phyloP scores from a whole-genome alignment of 805 yeast species.

The Saccharomycopsis amapae region DNA sequence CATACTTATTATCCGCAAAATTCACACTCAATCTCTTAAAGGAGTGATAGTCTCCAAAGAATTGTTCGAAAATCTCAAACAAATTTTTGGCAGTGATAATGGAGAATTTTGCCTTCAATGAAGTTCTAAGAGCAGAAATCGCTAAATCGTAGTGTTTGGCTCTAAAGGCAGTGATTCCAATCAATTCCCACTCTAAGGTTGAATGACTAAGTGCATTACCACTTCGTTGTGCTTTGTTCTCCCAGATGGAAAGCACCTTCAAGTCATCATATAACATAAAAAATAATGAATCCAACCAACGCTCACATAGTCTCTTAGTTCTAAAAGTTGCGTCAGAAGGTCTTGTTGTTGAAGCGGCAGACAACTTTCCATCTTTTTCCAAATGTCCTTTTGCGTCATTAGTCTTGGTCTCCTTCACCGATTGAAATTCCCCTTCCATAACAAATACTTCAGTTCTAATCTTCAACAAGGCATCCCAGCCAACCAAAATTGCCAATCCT shows the following conservation, averaged over 20 bases:
- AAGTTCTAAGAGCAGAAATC: conserved; percentile 46
- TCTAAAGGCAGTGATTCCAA: conserved; percentile 49
- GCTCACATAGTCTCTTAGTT: conserved; percentile 57
- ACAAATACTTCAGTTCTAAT: conserved; percentile 67
- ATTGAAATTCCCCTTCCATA: conserved; percentile 63
- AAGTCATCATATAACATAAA: conserved; percentile 31
- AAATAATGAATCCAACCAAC: conserved; percentile 57
- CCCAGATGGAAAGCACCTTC: conserved; percentile 27
- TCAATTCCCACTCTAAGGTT: conserved; percentile 68
- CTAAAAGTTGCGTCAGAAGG: conserved; percentile 26
- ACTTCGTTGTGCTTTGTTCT: conserved; percentile 24
- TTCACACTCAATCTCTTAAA: conserved; percentile 26
- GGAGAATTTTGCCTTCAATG: conserved; percentile 53
- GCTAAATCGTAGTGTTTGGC: conserved; percentile 43
- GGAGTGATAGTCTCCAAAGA: conserved; percentile 23
- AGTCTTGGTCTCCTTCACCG: too few relatives aligned
- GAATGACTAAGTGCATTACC: conserved; percentile 38
- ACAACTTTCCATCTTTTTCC: not conserved
- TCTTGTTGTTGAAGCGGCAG: not conserved
- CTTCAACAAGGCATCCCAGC: conserved; percentile 75
- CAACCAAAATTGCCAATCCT: conserved; percentile 55
- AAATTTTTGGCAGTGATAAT: conserved; percentile 48
- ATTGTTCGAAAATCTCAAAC: conserved; percentile 39
- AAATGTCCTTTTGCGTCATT: not conserved
- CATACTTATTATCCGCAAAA: conserved; percentile 15